A percentile compares a stretch with the other conserved stretches of the same genome.
Evolutionary conservation across 2,329 filamentous ascomycete genomes (phyloP).

Genomic region (Aspergillus candidus): DNA sequence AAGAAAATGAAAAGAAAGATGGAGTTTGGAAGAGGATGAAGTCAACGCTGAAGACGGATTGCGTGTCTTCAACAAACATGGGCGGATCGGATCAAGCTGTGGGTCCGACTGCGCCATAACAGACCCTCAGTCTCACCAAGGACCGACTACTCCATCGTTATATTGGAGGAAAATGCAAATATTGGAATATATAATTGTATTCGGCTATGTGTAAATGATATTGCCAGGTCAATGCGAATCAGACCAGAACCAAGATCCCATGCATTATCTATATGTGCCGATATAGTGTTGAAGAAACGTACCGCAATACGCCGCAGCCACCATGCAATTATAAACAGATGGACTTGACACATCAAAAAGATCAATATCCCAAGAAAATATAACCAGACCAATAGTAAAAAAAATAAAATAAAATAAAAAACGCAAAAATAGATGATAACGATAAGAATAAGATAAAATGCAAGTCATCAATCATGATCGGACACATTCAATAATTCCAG

Average conservation of each 20-base stretch:
- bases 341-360: no score
- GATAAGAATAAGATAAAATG: not conserved
- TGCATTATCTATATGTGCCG: no score
- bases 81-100: conserved; percentile 20
- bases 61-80: conserved; percentile 17
- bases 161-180: no score
- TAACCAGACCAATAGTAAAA: not conserved
- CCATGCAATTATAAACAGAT: no score
- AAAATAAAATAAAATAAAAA: conserved; percentile 8
- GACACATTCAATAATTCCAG: conserved; percentile 53
- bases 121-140: no score
- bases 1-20: not conserved
- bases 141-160: no score
- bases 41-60: conserved; percentile 10
- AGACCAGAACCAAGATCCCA: no score
- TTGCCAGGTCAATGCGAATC: not conserved
- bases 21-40: not conserved
- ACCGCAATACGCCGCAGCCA: no score
- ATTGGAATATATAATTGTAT: no score
- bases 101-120: conserved; percentile 9
- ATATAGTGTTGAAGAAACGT: no score
- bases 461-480: conserved; percentile 36
- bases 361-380: not conserved
- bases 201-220: not conserved
- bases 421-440: conserved; percentile 1